These are phyloP conservation scores for Penicillium verrucosum DNA, from an alignment of 2,329 filamentous ascomycete genomes.

Conservation along the genomic window DNA sequence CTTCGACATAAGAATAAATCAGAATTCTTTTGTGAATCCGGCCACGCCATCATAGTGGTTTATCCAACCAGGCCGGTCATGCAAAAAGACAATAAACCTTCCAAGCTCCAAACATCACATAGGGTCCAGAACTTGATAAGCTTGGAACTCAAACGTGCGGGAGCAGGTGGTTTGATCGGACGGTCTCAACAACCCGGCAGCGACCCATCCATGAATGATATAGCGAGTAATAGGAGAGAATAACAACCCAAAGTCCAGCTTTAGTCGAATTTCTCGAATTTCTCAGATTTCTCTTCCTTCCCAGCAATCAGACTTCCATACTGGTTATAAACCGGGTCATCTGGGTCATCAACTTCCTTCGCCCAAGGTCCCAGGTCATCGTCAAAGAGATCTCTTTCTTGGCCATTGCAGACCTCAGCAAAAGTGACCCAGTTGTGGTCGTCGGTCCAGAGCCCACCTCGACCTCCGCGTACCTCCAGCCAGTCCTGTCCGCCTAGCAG, in stretches of 20 bases:
- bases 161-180: background rate
- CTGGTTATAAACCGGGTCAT: constrained; percentile 38
- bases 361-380: constrained; percentile 47
- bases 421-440: constrained; percentile 50
- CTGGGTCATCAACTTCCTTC: constrained; percentile 32
- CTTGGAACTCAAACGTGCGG: background rate
- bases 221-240: background rate
- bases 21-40: background rate
- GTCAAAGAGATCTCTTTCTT: constrained; percentile 47
- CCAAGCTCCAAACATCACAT: background rate
- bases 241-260: background rate
- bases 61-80: background rate
- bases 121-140: background rate
- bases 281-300: constrained; percentile 23
- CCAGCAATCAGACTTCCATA: constrained; percentile 39
- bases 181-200: background rate
- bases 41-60: background rate
- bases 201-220: background rate
- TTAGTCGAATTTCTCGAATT: background rate
- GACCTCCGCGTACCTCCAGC: constrained; percentile 52
- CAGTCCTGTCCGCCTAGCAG: constrained; percentile 47
- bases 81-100: background rate
- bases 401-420: constrained; percentile 47
- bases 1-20: background rate
- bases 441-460: constrained; percentile 55